A percentile compares a stretch with the other conserved stretches of the same genome.
Conservation (phyloP, 495 filamentous ascomycete genomes). For the Lophiostoma macrostomum region DNA sequence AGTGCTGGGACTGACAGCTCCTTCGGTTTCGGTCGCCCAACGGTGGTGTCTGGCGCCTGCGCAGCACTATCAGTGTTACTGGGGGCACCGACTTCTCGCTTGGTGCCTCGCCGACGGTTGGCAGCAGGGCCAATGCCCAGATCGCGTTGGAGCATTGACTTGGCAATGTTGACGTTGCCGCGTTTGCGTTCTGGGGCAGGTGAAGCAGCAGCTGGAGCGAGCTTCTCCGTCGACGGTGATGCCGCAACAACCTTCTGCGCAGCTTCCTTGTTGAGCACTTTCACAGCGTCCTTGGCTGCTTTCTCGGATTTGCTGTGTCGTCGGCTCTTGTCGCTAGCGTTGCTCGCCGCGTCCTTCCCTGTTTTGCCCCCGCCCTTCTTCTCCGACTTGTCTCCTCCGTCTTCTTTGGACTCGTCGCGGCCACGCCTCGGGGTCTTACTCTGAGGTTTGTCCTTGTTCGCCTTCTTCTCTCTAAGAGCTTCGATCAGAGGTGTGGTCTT, state of each 20-base stretch:
- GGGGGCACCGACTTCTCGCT: constrained; percentile 37
- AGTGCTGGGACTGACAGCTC: constrained; percentile 5
- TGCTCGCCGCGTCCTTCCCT: constrained; percentile 33
- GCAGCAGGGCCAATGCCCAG: constrained; percentile 65
- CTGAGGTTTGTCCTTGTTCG: constrained; percentile 70
- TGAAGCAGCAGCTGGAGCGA: constrained; percentile 34
- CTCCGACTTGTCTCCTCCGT: constrained; percentile 54
- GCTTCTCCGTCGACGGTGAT: constrained; percentile 23
- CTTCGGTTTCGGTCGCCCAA: constrained; percentile 21
- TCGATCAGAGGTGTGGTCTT: constrained; percentile 87
- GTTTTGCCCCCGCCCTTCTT: constrained; percentile 44
- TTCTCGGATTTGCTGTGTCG: constrained; percentile 52
- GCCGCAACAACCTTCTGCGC: constrained; percentile 39
- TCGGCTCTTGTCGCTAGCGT: constrained; percentile 47
- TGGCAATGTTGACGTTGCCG: constrained; percentile 70
- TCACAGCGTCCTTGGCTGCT: constrained; percentile 71
- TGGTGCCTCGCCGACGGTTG: constrained; percentile 48
- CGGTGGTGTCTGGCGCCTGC: constrained; percentile 34
- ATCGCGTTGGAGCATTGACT: constrained; percentile 85
- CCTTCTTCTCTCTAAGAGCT: constrained; percentile 85
- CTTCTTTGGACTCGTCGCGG: constrained; percentile 52
- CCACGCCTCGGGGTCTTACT: constrained; percentile 49
- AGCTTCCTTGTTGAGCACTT: constrained; percentile 67
- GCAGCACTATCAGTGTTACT: constrained; percentile 12
- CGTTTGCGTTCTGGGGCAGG: constrained; percentile 54